A percentile compares a stretch with the other conserved stretches of the same genome.
Conservation (phyloP, 495 filamentous ascomycete genomes). For the Talaromyces proteolyticus region DNA sequence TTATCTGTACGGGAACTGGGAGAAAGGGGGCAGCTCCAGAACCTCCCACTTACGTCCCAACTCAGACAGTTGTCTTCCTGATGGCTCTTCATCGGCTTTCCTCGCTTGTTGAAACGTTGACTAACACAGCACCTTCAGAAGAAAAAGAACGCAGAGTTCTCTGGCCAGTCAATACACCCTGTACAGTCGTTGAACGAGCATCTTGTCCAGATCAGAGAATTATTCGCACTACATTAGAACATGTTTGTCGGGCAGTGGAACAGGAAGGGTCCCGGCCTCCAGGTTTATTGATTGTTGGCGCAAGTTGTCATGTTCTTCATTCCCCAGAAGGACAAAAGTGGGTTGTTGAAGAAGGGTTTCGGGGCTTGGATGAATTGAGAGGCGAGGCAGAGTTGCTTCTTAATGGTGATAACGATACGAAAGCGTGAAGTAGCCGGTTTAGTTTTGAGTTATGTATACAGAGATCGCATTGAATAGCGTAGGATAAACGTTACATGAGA, state of each 20-base stretch:
- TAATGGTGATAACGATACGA: neutral
- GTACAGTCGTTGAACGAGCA: constrained; percentile 90
- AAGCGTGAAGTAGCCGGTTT: neutral
- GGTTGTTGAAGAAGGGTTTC: constrained; percentile 88
- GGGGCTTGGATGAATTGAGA: constrained; percentile 47
- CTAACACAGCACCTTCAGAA: constrained; percentile 16
- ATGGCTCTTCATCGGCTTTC: constrained; percentile 89
- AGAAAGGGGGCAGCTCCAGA: constrained; percentile 79
- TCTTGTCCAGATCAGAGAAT: constrained; percentile 92
- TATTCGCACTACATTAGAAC: constrained; percentile 74
- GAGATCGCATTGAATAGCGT: constrained; percentile 5
- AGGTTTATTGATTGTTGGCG: constrained; percentile 82
- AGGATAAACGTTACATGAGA: constrained; percentile 4
- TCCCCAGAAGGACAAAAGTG: constrained; percentile 53
- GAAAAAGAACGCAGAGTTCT: constrained; percentile 14
- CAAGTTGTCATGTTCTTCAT: constrained; percentile 73
- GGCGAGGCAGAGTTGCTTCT: constrained; percentile 16
- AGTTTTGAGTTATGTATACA: constrained; percentile 4
- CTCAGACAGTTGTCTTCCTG: constrained; percentile 85
- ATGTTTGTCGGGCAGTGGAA: constrained; percentile 78
- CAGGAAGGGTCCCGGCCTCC: constrained; percentile 86
- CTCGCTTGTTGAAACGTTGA: constrained; percentile 62
- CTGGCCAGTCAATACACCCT: constrained; percentile 62
- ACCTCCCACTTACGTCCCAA: constrained; percentile 71
- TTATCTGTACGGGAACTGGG: constrained; percentile 93